phyloP scores from a whole-genome alignment of 2,329 filamentous ascomycete species.

The Aspergillus hortae region DNA sequence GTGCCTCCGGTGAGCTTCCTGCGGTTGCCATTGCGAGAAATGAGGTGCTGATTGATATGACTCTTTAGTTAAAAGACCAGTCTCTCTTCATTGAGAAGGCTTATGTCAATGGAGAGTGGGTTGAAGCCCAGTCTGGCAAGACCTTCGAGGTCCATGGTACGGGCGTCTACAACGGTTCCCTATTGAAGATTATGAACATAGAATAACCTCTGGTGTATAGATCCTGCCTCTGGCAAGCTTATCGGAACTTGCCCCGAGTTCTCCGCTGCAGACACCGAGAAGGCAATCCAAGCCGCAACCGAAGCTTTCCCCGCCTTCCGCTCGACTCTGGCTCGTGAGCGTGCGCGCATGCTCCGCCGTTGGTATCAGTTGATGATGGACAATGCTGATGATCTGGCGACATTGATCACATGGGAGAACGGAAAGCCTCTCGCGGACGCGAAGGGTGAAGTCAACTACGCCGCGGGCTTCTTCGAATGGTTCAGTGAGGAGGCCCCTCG shows the following conservation, averaged over 20 bases:
- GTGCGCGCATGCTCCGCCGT: conserved; percentile 59
- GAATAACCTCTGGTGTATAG: conserved; percentile 39
- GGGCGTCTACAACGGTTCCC: conserved; percentile 3
- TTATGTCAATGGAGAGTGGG: conserved; percentile 93
- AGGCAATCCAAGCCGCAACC: conserved; percentile 78
- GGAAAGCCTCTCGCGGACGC: conserved; percentile 63
- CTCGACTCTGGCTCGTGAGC: conserved; percentile 58
- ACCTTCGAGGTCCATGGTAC: conserved; percentile 81
- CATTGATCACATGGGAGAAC: conserved; percentile 66
- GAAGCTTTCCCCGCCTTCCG: conserved; percentile 63
- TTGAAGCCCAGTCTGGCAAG: conserved; percentile 77
- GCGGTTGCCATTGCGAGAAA: not conserved
- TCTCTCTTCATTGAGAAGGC: conserved; percentile 79
- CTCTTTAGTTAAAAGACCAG: conserved; percentile 62
- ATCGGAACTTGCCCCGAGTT: conserved; percentile 84
- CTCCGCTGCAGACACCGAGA: conserved; percentile 69
- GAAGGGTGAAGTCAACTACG: conserved; percentile 57
- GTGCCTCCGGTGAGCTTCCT: conserved; percentile 35
- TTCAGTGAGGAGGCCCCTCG: conserved; percentile 61
- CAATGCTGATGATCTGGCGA: conserved; percentile 63
- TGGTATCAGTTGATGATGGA: conserved; percentile 67
- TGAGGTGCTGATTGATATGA: conserved; percentile 5
- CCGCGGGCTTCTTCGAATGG: conserved; percentile 60
- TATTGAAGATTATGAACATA: not conserved
- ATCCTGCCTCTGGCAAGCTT: conserved; percentile 76